Evolutionary conservation across 768 basidiomycete species (phyloP).

Genomic region (Coprinellus micaceus): DNA sequence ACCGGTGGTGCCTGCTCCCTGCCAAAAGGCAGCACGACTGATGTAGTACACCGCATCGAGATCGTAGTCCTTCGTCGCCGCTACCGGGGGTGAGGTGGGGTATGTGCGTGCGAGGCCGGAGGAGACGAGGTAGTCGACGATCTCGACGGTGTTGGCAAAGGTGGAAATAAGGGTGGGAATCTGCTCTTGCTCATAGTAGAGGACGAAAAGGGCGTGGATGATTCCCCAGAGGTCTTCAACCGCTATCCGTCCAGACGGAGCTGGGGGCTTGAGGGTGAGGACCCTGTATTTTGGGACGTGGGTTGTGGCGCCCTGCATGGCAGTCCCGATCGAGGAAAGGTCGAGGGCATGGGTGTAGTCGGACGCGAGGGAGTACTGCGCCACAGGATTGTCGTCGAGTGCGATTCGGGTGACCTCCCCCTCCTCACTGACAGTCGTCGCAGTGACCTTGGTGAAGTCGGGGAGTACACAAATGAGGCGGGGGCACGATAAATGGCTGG

Average conservation of each 20-base stretch:
- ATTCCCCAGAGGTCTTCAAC: constrained; percentile 37
- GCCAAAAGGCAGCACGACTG: constrained; percentile 44
- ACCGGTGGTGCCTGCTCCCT: constrained; percentile 42
- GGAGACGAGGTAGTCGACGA: constrained; percentile 34
- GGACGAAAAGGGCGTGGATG: constrained; percentile 39
- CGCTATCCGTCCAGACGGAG: constrained; percentile 14
- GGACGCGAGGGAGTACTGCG: constrained; percentile 16
- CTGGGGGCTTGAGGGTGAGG: constrained; percentile 20
- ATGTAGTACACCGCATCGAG: constrained; percentile 32
- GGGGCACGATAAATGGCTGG: background rate
- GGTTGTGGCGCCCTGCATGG: constrained; percentile 23
- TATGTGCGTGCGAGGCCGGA: constrained; percentile 33
- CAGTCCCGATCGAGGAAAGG: constrained; percentile 25
- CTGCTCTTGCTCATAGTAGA: constrained; percentile 35
- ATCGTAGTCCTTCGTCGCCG: constrained; percentile 10
- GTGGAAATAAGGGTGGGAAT: constrained; percentile 36
- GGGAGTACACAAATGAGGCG: constrained; percentile 25
- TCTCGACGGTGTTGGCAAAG: constrained; percentile 27
- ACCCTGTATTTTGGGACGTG: constrained; percentile 28
- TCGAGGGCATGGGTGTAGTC: constrained; percentile 19
- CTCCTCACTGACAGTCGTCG: background rate
- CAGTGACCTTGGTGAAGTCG: constrained; percentile 21
- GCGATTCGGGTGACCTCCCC: constrained; percentile 16
- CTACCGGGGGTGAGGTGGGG: constrained; percentile 5
- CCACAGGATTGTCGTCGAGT: constrained; percentile 19